Evolutionary conservation across 2,329 filamentous ascomycete species (phyloP), one percentile per base, ranked within the genome.

Genomic region (Aureobasidium sp.): DNA sequence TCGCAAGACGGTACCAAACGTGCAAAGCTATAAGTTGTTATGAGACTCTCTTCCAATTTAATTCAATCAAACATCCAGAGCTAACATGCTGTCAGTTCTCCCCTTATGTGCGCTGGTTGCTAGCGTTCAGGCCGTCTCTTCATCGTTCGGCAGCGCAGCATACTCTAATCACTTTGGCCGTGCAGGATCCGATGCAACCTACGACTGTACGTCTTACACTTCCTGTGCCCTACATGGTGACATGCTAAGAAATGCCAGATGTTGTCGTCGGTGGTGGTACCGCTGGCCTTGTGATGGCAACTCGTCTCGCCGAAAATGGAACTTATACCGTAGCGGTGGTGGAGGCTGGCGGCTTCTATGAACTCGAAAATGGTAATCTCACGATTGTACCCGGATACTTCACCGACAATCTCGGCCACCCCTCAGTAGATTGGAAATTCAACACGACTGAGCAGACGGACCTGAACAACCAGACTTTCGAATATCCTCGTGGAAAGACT

Each of bases 401-500:
- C 17, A 22, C 39, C 3, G n/a, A 47, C 3, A 47, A 47, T 12
- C 5, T 58, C 31, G 56, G 56, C 2, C 27, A 31, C n/a, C 47
- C 47, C 2, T 31, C 47, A 7, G 47, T 49, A 22, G 47, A 49
- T n/a, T 49, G 47, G 45, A 2, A 12, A 0, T 49, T 49, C 29
- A 14, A 20, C 15, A 34, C 47, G 2, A 31, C 63, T 27, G 68
- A 70, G n/a, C 62, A 64, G 27, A 12, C 44, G 2, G 42, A 11
- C 41, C 20, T 49, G 12, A 25, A 48, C 14, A 49, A 49, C 5
- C 56, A 49, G 34, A 49, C 31, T 31, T 49, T 69, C 2, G 66
- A 66, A 22, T 73, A 71, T 65, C 63, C 66, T 45, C 66, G 68
- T 11, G 70, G 70, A 44, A 70, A 69, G 53, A 66, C 64, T 27